Evolutionary conservation across 352 stramenopile genomes (phyloP).

Genomic region (Albugo candida): DNA sequence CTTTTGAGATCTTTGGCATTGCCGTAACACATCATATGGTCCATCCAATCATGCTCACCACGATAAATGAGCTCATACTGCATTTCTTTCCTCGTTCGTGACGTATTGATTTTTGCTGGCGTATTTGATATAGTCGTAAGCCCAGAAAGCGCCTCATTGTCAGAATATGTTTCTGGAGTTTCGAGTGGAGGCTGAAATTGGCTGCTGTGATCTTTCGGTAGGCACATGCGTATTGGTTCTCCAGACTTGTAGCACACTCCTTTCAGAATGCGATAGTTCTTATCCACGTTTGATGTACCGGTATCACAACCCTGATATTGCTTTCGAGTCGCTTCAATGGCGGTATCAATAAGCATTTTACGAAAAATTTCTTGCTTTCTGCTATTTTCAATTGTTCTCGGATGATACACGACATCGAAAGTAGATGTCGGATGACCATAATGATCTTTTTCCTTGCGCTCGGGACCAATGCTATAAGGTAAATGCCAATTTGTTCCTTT

Average conservation of each 20-base stretch:
- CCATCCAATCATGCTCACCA: slow-evolving; percentile 43
- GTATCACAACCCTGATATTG: slow-evolving; percentile 38
- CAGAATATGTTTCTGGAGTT: not conserved
- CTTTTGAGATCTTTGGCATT: slow-evolving; percentile 5
- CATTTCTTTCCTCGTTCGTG: slow-evolving; percentile 19
- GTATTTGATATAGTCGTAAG: not conserved
- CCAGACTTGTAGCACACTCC: slow-evolving; percentile 75
- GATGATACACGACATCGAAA: slow-evolving; percentile 87
- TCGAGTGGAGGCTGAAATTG: not conserved
- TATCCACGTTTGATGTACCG: slow-evolving; percentile 14
- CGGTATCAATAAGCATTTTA: slow-evolving; percentile 75
- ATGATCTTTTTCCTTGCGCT: slow-evolving; percentile 83
- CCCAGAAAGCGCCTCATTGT: not conserved
- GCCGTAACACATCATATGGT: slow-evolving; percentile 37
- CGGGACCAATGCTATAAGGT: slow-evolving; percentile 78
- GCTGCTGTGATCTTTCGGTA: slow-evolving; percentile 9
- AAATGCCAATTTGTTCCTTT: slow-evolving; percentile 67
- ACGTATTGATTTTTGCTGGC: not conserved
- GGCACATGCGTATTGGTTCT: slow-evolving; percentile 53
- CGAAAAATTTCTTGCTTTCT: slow-evolving; percentile 34
- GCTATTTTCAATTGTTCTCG: slow-evolving; percentile 54
- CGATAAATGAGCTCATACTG: slow-evolving; percentile 39
- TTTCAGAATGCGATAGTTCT: slow-evolving; percentile 67
- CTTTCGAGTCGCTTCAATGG: slow-evolving; percentile 36
- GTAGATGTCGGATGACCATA: slow-evolving; percentile 34